Base-by-base conservation (phyloP, 768 basidiomycete genomes). In the Lactarius akahatsu region DNA sequence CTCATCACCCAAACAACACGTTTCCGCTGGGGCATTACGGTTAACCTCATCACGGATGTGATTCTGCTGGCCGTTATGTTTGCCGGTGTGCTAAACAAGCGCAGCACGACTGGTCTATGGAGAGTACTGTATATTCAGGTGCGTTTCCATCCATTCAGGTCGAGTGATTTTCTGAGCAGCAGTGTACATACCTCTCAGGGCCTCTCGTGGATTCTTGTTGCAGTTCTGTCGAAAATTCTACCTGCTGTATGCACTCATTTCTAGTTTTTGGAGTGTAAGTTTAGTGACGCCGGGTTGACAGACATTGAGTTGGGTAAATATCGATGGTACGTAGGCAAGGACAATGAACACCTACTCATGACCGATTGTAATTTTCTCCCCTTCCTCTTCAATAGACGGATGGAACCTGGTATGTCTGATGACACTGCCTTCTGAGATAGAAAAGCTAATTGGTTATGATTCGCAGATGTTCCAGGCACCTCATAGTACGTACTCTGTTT, bases 341-440 rank as follows among this genome's bases (percentile, higher is more conserved):
- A 47, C 45, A 2, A 50, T 13, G 13, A 15, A 50, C 23, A 11
- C 47, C 47, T 26, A 7, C 23, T 26, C 23, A 26, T n/a, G 4
- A 23, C 47, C n/a, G n/a, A 47, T n/a, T 23, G 45, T 11, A 26
- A 23, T 47, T 23, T 23, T 3, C 23, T 23, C 9, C 18, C 20
- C 9, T 23, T 62, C 16, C 10, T 6, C n/a, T 16, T 9, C 15
- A 20, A 36, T 38, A 63, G 62, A 63, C 26, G 62, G 52, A 30
- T 63, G 62, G 62, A 63, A 63, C n/a, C n/a, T 63, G 62, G 62
- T 63, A 32, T 15, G 55, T 63, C 7, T 52, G 20, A 43, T 55
- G 26, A 10, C 32, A 5, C 11, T 26, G 10, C 10, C 34, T 30
- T n/a, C 16, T 9, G 6, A 32, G 34, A 15, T 20, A 9, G 23